phyloP scores from a whole-genome alignment of 164 flowering plant species.

The Liriodendron chinense region DNA sequence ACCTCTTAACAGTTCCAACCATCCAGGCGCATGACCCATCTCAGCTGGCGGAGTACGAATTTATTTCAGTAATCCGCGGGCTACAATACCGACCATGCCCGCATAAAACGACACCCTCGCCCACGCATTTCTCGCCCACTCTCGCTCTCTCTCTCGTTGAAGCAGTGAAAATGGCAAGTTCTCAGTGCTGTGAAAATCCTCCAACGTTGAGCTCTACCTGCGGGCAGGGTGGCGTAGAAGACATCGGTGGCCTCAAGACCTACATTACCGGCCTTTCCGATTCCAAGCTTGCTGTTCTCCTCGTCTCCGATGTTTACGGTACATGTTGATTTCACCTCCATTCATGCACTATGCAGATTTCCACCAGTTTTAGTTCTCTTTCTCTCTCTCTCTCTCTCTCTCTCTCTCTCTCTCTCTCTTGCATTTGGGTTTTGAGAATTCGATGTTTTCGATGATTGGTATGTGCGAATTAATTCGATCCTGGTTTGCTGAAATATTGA shows the following conservation, averaged over 20 bases:
- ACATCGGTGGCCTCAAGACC: slow-evolving; percentile 52
- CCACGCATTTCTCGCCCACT: not conserved
- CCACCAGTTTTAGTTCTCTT: too few relatives aligned
- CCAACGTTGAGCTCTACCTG: slow-evolving; percentile 31
- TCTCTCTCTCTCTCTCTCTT: too few relatives aligned
- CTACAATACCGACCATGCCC: too few relatives aligned
- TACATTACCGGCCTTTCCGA: slow-evolving; percentile 50
- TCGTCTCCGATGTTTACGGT: slow-evolving; percentile 71
- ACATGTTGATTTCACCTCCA: not conserved
- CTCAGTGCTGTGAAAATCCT: slow-evolving; percentile 9
- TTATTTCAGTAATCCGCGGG: too few relatives aligned
- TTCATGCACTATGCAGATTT: not conserved
- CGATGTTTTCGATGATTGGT: too few relatives aligned
- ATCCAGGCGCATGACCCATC: too few relatives aligned
- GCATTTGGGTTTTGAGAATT: not conserved
- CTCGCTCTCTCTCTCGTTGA: not conserved
- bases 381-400: not conserved
- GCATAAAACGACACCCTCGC: not conserved
- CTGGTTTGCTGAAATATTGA: too few relatives aligned
- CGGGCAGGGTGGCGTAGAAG: slow-evolving; percentile 52
- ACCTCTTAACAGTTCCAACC: too few relatives aligned
- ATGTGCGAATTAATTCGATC: too few relatives aligned
- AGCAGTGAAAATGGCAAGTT: slow-evolving; percentile 1
- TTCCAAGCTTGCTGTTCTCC: slow-evolving; percentile 53
- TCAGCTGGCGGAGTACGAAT: too few relatives aligned